These are phyloP conservation scores for Fusarium redolens DNA, from an alignment of 2,329 filamentous ascomycete species.

Conservation along the genomic window DNA sequence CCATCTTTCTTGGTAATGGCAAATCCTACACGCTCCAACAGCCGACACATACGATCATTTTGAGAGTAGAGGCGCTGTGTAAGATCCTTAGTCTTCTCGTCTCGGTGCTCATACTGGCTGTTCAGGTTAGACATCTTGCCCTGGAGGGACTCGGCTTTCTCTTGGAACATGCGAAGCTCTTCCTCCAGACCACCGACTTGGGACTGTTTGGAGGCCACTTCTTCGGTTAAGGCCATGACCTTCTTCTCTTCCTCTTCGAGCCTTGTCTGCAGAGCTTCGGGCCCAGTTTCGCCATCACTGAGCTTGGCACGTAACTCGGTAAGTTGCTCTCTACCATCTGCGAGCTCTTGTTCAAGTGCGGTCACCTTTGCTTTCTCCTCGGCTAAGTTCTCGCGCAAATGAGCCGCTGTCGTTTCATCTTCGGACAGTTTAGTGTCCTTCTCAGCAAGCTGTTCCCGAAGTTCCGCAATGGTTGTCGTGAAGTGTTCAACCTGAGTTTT, in stretches of 20 bases:
- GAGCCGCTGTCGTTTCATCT: slow-evolving; percentile 63
- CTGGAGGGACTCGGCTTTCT: slow-evolving; percentile 69
- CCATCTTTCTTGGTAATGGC: slow-evolving; percentile 79
- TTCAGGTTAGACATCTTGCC: slow-evolving; percentile 62
- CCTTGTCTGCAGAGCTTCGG: slow-evolving; percentile 79
- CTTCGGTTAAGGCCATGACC: slow-evolving; percentile 73
- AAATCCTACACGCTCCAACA: slow-evolving; percentile 90
- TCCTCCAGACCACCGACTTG: slow-evolving; percentile 80
- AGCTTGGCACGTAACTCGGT: slow-evolving; percentile 76
- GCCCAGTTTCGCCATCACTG: slow-evolving; percentile 85
- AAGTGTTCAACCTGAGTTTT: slow-evolving; percentile 72
- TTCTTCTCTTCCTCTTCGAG: slow-evolving; percentile 81
- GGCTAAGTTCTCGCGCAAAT: slow-evolving; percentile 64
- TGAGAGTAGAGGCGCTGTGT: slow-evolving; percentile 86
- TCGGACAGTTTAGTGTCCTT: slow-evolving; percentile 63
- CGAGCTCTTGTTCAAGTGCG: slow-evolving; percentile 67
- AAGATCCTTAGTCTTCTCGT: slow-evolving; percentile 80
- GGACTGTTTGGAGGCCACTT: slow-evolving; percentile 80
- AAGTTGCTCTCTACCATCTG: slow-evolving; percentile 76
- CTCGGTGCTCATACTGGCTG: slow-evolving; percentile 74
- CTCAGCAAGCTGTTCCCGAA: slow-evolving; percentile 68
- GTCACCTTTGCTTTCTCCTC: slow-evolving; percentile 65
- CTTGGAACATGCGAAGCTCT: slow-evolving; percentile 75
- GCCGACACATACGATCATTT: slow-evolving; percentile 82
- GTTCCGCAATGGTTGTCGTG: slow-evolving; percentile 63